These are phyloP conservation scores for Podaxis sp. DNA, from an alignment of 768 basidiomycete species.

Conservation along the genomic window DNA sequence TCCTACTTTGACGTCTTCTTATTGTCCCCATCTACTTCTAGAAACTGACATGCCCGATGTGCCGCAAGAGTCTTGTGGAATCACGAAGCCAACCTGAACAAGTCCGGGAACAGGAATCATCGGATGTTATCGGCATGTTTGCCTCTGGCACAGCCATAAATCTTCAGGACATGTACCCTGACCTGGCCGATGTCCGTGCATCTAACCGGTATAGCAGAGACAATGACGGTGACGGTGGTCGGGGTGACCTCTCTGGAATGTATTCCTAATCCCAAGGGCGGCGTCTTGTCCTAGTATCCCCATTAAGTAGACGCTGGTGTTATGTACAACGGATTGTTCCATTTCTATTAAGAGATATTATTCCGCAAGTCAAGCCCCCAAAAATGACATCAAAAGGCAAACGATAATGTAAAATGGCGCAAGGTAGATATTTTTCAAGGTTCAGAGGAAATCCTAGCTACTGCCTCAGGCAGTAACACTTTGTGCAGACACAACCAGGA, in stretches of 20 bases:
- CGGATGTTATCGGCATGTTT: not conserved
- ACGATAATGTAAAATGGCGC: not conserved
- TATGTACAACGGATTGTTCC: slow-evolving; percentile 2
- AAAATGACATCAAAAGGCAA: not conserved
- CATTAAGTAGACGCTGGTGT: not conserved
- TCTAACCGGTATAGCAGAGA: not conserved
- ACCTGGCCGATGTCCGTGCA: too few relatives aligned
- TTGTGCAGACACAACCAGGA: not conserved
- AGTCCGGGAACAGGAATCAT: not conserved
- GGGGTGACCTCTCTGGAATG: slow-evolving; percentile 48
- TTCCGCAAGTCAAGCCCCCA: not conserved
- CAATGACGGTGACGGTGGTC: slow-evolving; percentile 19
- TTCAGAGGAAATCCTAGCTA: not conserved
- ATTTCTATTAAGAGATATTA: not conserved
- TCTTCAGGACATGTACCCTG: not conserved
- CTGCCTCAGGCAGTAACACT: not conserved
- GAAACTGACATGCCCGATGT: slow-evolving; percentile 18
- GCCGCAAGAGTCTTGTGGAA: slow-evolving; percentile 15
- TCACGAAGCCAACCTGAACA: slow-evolving; percentile 13
- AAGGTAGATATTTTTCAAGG: slow-evolving; percentile 4
- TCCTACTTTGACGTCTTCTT: not conserved
- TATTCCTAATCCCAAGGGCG: slow-evolving; percentile 42
- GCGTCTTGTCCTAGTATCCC: too few relatives aligned
- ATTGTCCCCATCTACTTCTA: not conserved
- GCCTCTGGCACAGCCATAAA: not conserved